These are phyloP conservation scores for Ogataea pignaliae DNA, from an alignment of 805 yeast genomes.

Conservation along the genomic window DNA sequence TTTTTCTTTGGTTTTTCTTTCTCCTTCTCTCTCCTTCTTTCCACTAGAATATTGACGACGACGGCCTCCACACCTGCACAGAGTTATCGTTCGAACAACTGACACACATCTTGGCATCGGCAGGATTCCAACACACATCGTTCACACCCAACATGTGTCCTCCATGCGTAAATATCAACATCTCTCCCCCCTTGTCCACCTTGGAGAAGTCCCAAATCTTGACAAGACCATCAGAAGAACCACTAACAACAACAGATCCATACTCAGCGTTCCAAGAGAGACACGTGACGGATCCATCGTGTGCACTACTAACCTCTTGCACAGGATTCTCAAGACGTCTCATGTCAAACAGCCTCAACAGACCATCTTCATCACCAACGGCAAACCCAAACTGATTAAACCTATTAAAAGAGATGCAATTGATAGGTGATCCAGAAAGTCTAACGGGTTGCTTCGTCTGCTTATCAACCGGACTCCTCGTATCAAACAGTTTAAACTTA, in stretches of 20 bases:
- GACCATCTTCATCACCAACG: slow-evolving; percentile 62
- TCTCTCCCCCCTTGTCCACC: slow-evolving; percentile 14
- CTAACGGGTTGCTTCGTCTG: not conserved
- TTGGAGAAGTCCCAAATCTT: slow-evolving; percentile 53
- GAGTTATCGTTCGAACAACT: slow-evolving; percentile 84
- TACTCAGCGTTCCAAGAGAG: slow-evolving; percentile 67
- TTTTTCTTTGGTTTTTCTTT: too few relatives aligned
- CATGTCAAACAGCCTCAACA: slow-evolving; percentile 59
- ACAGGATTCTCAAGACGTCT: slow-evolving; percentile 38
- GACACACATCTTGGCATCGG: slow-evolving; percentile 64
- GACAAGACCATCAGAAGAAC: slow-evolving; percentile 60
- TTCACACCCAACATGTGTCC: slow-evolving; percentile 88
- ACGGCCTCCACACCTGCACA: slow-evolving; percentile 81
- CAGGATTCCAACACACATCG: slow-evolving; percentile 78
- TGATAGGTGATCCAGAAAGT: slow-evolving; percentile 32
- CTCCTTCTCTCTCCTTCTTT: too few relatives aligned
- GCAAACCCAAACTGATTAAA: slow-evolving; percentile 53
- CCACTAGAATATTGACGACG: slow-evolving; percentile 14
- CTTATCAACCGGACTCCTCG: slow-evolving; percentile 30
- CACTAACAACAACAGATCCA: slow-evolving; percentile 56
- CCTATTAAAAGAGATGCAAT: slow-evolving; percentile 58
- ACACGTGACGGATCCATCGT: slow-evolving; percentile 55
- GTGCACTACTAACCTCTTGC: slow-evolving; percentile 28
- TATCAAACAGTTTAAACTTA: slow-evolving; percentile 47
- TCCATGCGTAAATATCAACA: slow-evolving; percentile 61